Conservation (phyloP, 1,284 basidiomycete species). For the Ceratorhiza oryzae-sativae region DNA sequence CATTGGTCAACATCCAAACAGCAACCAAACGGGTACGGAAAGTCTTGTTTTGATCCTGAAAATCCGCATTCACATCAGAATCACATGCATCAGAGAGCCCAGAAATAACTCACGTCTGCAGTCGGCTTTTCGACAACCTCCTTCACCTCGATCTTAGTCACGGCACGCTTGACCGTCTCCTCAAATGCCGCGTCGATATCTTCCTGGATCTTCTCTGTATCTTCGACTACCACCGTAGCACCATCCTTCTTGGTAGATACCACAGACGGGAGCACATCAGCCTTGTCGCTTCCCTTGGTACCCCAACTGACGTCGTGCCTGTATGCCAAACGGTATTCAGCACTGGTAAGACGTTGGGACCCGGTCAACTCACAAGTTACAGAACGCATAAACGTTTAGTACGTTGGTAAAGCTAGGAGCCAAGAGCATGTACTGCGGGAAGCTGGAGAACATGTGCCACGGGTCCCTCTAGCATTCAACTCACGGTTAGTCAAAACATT, state of each 20-base stretch:
- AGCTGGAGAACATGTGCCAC: slow-evolving; percentile 98
- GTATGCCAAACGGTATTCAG: slow-evolving; percentile 36
- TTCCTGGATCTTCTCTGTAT: slow-evolving; percentile 78
- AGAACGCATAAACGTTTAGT: slow-evolving; percentile 96
- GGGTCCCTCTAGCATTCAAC: slow-evolving; percentile 75
- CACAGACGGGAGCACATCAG: slow-evolving; percentile 90
- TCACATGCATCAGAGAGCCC: slow-evolving; percentile 15
- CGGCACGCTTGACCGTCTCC: slow-evolving; percentile 90
- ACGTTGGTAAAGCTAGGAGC: slow-evolving; percentile 94
- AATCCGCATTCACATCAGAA: slow-evolving; percentile 43
- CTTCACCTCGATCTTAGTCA: slow-evolving; percentile 78
- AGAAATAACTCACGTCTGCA: slow-evolving; percentile 64
- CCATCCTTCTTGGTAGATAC: slow-evolving; percentile 74
- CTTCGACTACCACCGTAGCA: slow-evolving; percentile 81
- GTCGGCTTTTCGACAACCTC: slow-evolving; percentile 82
- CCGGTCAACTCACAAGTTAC: slow-evolving; percentile 72
- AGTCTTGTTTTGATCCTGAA: slow-evolving; percentile 83
- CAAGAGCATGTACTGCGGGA: slow-evolving; percentile 88
- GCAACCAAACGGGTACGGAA: slow-evolving; percentile 91
- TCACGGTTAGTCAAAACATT: neutral
- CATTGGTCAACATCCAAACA: slow-evolving; percentile 87
- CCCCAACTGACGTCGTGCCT: slow-evolving; percentile 75
- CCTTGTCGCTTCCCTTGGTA: slow-evolving; percentile 96
- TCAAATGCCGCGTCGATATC: slow-evolving; percentile 95
- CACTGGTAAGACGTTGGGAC: slow-evolving; percentile 5